Percentiles rank a stretch among this genome's conserved stretches.
Evolutionary conservation across 768 basidiomycete species (phyloP).

Genomic region (Mycena leptocephala): DNA sequence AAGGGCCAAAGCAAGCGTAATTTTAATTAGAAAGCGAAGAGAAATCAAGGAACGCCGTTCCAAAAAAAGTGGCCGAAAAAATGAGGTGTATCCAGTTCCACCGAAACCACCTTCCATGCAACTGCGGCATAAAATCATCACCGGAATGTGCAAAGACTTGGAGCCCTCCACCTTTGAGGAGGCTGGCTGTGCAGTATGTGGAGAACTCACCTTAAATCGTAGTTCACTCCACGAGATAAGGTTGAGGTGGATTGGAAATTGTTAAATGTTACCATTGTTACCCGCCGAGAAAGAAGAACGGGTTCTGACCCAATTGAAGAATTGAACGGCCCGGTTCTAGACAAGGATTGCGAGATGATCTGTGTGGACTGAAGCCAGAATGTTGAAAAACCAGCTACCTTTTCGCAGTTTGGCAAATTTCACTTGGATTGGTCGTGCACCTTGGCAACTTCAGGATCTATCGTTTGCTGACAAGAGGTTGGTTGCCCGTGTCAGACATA

Average conservation of each 20-base stretch:
- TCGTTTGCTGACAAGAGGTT: not conserved
- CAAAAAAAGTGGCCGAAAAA: too few relatives aligned
- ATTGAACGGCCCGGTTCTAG: too few relatives aligned
- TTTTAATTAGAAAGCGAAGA: too few relatives aligned
- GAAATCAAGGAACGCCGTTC: too few relatives aligned
- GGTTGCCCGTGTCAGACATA: not conserved
- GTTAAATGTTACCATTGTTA: not conserved
- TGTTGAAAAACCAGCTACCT: not conserved
- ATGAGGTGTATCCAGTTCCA: too few relatives aligned
- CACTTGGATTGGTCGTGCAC: not conserved
- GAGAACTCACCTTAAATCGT: not conserved
- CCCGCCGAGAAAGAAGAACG: too few relatives aligned
- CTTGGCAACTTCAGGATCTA: not conserved
- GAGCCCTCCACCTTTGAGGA: not conserved
- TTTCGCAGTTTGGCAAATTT: not conserved
- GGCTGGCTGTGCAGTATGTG: not conserved
- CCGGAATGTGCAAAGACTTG: not conserved
- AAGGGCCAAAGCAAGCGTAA: too few relatives aligned
- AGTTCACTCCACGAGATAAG: not conserved
- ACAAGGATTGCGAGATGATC: too few relatives aligned
- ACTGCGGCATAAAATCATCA: not conserved
- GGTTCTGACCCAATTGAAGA: too few relatives aligned
- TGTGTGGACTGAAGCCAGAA: not conserved
- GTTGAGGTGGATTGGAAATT: not conserved
- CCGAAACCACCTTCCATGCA: not conserved